Evolutionary conservation across 208 protist species (phyloP), one percentile per base, ranked within the genome.

Genomic region (Angomonas ambiguus): DNA sequence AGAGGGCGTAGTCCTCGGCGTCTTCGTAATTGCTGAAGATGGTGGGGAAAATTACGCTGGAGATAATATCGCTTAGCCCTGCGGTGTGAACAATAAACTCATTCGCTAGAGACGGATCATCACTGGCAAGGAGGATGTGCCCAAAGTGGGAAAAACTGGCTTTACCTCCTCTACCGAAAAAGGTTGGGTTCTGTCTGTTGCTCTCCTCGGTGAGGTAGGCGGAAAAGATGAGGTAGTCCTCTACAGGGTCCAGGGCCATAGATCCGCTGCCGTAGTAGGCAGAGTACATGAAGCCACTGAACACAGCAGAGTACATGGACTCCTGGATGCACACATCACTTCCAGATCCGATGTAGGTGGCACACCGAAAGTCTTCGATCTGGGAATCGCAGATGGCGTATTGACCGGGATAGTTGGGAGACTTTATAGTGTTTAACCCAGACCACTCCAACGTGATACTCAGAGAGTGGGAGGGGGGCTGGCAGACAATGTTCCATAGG

Each of bases 131-230:
- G 18, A 92, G 74, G 6, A 94, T 72, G 35, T 79, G 65, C 32
- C 88, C 88, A 60, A 83, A 89, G 73, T 94, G 88, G 32, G 77
- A 79, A 20, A 82, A 55, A 57, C 75, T 82, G n/a, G 62, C 58
- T 16, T 59, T 65, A 2, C 66, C 72, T 31, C 72, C 74, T 27
- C 75, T 79, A 32, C 76, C 79, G 31, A 92, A 84, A 62, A 87
- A 88, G 13, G 65, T 83, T 1, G 77, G 74, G 45, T 81, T 56
- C 13, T 72, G 59, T 2, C 56, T 49, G 24, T 61, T 51, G 16
- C 66, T 48, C 22, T 72, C 58, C 71, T 88, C 62, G 6, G 78
- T 82, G 35, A 75, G 57, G 34, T 80, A 69, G 3, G 83, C 83
- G 8, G 79, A 80, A 30, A 87, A 45, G 34, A 68, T 62, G 1